phyloP scores from a whole-genome alignment of 106 monocot species.

The Dioscorea dumetorum region DNA sequence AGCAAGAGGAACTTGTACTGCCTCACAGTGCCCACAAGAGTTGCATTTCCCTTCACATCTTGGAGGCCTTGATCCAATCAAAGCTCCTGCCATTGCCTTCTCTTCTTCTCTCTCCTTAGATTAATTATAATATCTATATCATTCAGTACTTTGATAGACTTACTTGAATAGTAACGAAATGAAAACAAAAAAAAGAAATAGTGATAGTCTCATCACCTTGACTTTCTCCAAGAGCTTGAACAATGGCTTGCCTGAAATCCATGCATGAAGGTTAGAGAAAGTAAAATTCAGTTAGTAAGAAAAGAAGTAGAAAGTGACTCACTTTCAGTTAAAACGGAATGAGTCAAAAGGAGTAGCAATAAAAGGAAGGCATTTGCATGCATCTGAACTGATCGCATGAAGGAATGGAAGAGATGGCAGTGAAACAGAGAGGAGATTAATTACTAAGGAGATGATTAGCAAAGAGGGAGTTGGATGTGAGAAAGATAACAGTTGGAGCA shows the following conservation, averaged over 20 bases:
- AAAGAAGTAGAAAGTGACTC: not conserved
- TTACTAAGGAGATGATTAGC: not conserved
- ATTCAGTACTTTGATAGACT: not conserved
- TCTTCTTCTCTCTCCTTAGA: conserved; percentile 3
- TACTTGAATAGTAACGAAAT: not conserved
- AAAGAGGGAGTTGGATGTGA: not conserved
- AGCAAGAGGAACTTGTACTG: conserved; percentile 44
- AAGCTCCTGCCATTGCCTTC: conserved; percentile 6
- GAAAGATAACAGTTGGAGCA: conserved; percentile 4
- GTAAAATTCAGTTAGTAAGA: not conserved
- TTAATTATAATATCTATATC: too few species aligned
- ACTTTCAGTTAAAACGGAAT: not conserved
- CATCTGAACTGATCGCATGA: not conserved
- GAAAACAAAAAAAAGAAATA: not conserved
- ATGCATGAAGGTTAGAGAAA: not conserved
- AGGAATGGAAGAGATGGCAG: not conserved
- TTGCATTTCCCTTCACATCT: conserved; percentile 33
- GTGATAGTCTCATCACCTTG: conserved; percentile 2
- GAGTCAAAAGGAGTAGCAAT: not conserved
- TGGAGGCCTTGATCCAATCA: conserved; percentile 59
- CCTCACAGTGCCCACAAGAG: conserved; percentile 37
- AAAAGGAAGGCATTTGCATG: conserved; percentile 10
- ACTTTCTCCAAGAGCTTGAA: not conserved
- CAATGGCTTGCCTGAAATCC: not conserved
- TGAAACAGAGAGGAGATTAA: not conserved